phyloP scores from a whole-genome alignment of 108 stramenopile species.

The Bacterosira constricta region DNA sequence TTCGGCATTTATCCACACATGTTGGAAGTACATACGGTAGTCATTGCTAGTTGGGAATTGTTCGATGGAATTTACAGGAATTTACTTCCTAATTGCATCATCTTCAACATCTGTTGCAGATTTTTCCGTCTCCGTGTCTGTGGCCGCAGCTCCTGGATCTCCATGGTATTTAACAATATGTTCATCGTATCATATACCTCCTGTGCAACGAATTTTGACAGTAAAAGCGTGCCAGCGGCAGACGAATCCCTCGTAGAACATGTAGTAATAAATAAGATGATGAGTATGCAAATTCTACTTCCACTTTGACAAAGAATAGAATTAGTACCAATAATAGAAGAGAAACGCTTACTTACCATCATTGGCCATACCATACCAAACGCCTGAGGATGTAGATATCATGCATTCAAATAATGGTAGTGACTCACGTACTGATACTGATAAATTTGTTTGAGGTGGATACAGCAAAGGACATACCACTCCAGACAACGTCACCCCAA shows the following conservation, averaged over 20 bases:
- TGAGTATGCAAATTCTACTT: constrained; percentile 72
- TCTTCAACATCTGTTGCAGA: not conserved
- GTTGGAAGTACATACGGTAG: not conserved
- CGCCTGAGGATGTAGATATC: too few relatives aligned
- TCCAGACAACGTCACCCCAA: constrained; percentile 75
- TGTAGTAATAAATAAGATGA: constrained; percentile 83
- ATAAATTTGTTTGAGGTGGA: too few relatives aligned
- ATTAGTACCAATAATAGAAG: too few relatives aligned
- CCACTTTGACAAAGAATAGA: not conserved
- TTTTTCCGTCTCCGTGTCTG: not conserved
- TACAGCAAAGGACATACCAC: too few relatives aligned
- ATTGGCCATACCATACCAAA: constrained; percentile 91
- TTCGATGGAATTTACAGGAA: too few relatives aligned
- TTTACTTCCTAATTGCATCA: too few relatives aligned
- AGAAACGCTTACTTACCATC: constrained; percentile 58
- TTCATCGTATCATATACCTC: constrained; percentile 71
- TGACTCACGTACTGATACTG: too few relatives aligned
- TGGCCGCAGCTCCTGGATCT: not conserved
- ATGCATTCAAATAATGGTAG: too few relatives aligned
- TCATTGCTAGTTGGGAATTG: too few relatives aligned
- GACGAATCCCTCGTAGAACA: constrained; percentile 87
- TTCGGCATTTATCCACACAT: too few relatives aligned
- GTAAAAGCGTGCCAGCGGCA: constrained; percentile 79
- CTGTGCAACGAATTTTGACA: constrained; percentile 82
- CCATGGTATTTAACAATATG: constrained; percentile 51